Percentiles rank a stretch among this genome's conserved stretches.
Evolutionary conservation across 2,329 filamentous ascomycete genomes (phyloP).

Genomic region (Xylogone sp.): DNA sequence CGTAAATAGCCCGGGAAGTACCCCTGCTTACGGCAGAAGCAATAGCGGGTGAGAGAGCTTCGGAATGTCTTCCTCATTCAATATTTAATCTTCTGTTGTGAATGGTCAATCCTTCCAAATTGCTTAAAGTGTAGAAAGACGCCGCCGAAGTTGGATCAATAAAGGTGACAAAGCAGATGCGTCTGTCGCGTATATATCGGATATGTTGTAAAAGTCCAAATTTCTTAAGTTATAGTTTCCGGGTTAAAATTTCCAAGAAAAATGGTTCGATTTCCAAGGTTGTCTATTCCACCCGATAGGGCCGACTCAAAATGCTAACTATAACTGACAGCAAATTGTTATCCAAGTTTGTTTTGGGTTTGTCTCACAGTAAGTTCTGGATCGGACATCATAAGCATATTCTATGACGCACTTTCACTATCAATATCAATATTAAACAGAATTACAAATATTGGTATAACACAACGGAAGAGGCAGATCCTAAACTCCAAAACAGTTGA

Average conservation of each 20-base stretch:
- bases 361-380: no score
- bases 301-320: no score
- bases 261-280: conserved; percentile 94
- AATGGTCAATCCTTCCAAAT: conserved; percentile 97
- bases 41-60: conserved; percentile 91
- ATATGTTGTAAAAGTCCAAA: conserved; percentile 97
- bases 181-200: conserved; percentile 98
- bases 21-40: conserved; percentile 93
- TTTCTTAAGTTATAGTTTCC: conserved; percentile 98
- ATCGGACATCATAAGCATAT: no score
- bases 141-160: conserved; percentile 97
- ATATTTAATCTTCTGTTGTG: conserved; percentile 98
- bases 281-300: conserved; percentile 96
- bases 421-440: no score
- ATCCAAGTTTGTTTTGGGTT: no score
- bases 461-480: no score
- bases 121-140: conserved; percentile 96
- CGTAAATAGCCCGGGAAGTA: conserved; percentile 97
- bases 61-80: conserved; percentile 98
- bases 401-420: no score
- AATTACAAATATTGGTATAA: no score
- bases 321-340: no score
- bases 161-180: conserved; percentile 99
- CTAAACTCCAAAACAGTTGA: no score
- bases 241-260: conserved; percentile 98